Evolutionary conservation across 2,329 filamentous ascomycete genomes (phyloP).

Genomic region (Pseudogymnoascus sp.): DNA sequence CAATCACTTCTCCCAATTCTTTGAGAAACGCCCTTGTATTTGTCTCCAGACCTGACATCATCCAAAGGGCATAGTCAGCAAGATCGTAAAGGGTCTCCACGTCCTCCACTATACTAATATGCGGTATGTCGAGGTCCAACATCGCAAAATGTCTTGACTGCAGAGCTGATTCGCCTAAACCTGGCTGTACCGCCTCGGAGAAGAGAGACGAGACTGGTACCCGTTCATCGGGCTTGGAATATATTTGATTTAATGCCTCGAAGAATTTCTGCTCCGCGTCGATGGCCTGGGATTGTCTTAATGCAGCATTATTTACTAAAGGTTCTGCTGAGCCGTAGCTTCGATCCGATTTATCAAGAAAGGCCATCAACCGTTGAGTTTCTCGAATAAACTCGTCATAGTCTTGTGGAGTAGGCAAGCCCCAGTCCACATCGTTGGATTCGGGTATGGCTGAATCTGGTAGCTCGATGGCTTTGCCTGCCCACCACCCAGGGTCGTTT

Average conservation of each 20-base stretch:
- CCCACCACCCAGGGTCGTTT: constrained; percentile 56
- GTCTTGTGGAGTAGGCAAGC: constrained; percentile 15
- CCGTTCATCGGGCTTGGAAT: constrained; percentile 12
- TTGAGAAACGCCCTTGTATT: constrained; percentile 27
- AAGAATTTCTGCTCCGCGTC: constrained; percentile 25
- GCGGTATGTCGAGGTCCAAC: constrained; percentile 26
- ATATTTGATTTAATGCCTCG: not conserved
- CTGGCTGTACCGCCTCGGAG: constrained; percentile 10
- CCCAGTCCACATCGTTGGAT: constrained; percentile 14
- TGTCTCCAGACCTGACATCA: constrained; percentile 19
- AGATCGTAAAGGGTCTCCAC: constrained; percentile 31
- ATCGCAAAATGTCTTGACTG: constrained; percentile 27
- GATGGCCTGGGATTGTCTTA: constrained; percentile 20
- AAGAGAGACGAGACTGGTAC: constrained; percentile 8
- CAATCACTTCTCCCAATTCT: constrained; percentile 43
- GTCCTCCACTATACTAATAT: constrained; percentile 19
- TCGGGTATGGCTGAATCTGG: constrained; percentile 15
- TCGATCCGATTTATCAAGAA: constrained; percentile 54
- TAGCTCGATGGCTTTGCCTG: constrained; percentile 43
- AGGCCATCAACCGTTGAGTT: constrained; percentile 56
- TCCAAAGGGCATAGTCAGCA: constrained; percentile 30
- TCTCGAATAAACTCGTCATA: constrained; percentile 45
- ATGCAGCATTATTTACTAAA: constrained; percentile 32
- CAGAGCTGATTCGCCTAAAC: not conserved
- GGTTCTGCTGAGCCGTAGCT: constrained; percentile 52